A percentile compares a stretch with the other conserved stretches of the same genome.
These are phyloP conservation scores for Scedosporium dehoogii DNA, from an alignment of 2,329 filamentous ascomycete genomes.

Conservation along the genomic window DNA sequence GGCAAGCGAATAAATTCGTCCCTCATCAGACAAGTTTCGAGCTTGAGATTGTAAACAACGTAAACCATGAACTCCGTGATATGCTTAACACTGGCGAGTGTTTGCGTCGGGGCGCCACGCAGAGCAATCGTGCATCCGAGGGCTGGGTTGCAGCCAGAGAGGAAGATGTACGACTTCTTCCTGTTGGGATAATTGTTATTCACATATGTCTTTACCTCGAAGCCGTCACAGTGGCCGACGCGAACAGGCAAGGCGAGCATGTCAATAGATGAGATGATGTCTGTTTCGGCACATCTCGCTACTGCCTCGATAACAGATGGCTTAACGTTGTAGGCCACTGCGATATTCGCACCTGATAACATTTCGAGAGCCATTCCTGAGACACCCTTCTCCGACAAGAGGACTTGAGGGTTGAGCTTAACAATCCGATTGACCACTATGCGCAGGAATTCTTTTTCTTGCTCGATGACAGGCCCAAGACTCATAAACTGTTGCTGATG, in stretches of 20 bases:
- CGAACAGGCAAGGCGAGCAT: constrained; percentile 68
- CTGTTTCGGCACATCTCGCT: constrained; percentile 80
- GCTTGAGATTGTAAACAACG: constrained; percentile 92
- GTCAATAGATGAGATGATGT: constrained; percentile 89
- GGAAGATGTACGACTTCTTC: constrained; percentile 92
- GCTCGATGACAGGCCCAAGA: constrained; percentile 87
- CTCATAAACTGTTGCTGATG: constrained; percentile 95
- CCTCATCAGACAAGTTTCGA: constrained; percentile 88
- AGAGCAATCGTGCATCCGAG: constrained; percentile 92
- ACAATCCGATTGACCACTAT: constrained; percentile 89
- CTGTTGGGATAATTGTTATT: constrained; percentile 61
- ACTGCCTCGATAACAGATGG: constrained; percentile 92
- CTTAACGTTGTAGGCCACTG: constrained; percentile 95
- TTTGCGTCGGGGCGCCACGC: constrained; percentile 63
- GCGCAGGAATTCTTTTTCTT: constrained; percentile 86
- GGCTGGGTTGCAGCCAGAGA: constrained; percentile 81
- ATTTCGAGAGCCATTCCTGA: constrained; percentile 85
- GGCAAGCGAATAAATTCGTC: constrained; percentile 87
- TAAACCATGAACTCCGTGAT: constrained; percentile 99
- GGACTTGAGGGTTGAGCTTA: constrained; percentile 70
- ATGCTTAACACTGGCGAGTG: constrained; percentile 71
- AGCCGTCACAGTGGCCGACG: constrained; percentile 72
- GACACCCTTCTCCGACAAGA: constrained; percentile 88
- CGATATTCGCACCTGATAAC: constrained; percentile 78
- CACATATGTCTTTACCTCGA: constrained; percentile 93